Evolutionary conservation across 2,329 filamentous ascomycete genomes (phyloP).

Genomic region (Cercospora zeae-maydis): DNA sequence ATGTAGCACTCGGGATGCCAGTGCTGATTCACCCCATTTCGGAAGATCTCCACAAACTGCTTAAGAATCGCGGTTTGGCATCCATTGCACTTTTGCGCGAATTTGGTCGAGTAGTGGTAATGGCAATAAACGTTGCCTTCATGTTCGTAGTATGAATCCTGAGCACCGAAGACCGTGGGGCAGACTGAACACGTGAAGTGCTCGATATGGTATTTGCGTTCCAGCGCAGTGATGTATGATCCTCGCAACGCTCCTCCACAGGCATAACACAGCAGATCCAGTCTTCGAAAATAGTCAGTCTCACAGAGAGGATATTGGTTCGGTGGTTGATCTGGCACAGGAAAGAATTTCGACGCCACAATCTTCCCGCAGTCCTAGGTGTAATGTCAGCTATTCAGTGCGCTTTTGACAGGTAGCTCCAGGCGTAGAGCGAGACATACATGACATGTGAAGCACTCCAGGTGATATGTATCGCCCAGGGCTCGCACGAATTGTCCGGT

Average conservation of each 20-base stretch:
- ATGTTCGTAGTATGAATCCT: constrained; percentile 98
- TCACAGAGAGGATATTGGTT: constrained; percentile 94
- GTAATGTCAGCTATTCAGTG: constrained; percentile 25
- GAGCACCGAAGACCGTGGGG: constrained; percentile 94
- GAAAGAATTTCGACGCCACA: constrained; percentile 98
- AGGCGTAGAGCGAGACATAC: constrained; percentile 53
- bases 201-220: constrained; percentile 98
- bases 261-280: constrained; percentile 85
- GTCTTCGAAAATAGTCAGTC: constrained; percentile 91
- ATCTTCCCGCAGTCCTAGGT: constrained; percentile 92
- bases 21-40: constrained; percentile 96
- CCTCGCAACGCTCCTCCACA: constrained; percentile 90
- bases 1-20: constrained; percentile 99
- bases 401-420: background rate
- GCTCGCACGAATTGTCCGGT: constrained; percentile 96
- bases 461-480: constrained; percentile 86
- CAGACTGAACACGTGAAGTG: constrained; percentile 98
- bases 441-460: constrained; percentile 96
- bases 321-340: constrained; percentile 84
- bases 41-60: constrained; percentile 98
- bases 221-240: constrained; percentile 95
- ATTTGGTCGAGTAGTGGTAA: constrained; percentile 97
- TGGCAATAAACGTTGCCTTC: constrained; percentile 96
- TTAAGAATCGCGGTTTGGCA: constrained; percentile 97
- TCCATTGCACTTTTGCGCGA: constrained; percentile 92